These are phyloP conservation scores for Ascochyta koolunga DNA, from an alignment of 2,329 filamentous ascomycete species.

Conservation along the genomic window DNA sequence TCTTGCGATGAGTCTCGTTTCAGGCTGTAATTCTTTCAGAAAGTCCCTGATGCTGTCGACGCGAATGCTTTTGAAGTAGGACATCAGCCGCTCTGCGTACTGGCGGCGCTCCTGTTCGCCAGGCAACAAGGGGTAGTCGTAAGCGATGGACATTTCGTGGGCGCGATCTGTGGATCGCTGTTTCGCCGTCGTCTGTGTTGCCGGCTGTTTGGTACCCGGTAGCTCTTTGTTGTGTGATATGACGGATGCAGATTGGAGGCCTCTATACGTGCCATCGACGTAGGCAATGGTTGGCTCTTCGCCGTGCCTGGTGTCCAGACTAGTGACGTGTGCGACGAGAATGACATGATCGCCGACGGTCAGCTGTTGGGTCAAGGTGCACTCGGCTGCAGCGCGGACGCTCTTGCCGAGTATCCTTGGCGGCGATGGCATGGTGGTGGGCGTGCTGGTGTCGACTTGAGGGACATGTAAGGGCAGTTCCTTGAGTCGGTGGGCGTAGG, in stretches of 20 bases:
- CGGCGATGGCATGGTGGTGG: constrained; percentile 14
- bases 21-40: background rate
- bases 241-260: constrained; percentile 7
- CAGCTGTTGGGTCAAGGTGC: constrained; percentile 45
- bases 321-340: constrained; percentile 51
- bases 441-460: background rate
- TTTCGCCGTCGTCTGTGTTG: background rate
- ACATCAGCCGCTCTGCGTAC: constrained; percentile 24
- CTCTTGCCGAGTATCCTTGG: constrained; percentile 22
- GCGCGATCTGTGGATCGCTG: background rate
- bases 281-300: constrained; percentile 30
- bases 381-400: constrained; percentile 42
- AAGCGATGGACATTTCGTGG: constrained; percentile 11
- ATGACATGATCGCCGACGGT: constrained; percentile 56
- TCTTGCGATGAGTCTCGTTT: background rate
- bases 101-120: constrained; percentile 26
- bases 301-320: constrained; percentile 7
- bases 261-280: constrained; percentile 34
- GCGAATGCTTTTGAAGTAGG: constrained; percentile 15
- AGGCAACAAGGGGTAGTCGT: constrained; percentile 27
- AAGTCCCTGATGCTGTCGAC: background rate
- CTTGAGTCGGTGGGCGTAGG: constrained; percentile 26
- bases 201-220: background rate
- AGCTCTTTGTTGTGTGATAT: constrained; percentile 1
- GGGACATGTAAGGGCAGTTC: constrained; percentile 17